These are phyloP conservation scores for Hypoxylon rubiginosum DNA, from an alignment of 2,329 filamentous ascomycete genomes.

Conservation along the genomic window DNA sequence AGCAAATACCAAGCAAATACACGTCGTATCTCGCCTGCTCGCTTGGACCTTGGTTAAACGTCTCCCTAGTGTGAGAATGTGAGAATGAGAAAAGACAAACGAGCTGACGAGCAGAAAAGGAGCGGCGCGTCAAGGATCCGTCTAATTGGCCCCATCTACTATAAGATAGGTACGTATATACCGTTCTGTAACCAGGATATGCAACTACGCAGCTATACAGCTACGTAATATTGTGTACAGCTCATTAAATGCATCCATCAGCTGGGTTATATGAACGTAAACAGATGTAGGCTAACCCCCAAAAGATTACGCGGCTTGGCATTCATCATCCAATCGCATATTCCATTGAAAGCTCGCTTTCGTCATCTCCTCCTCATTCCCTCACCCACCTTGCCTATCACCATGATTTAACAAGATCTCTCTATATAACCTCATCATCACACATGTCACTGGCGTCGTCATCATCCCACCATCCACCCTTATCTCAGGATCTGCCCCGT, in stretches of 20 bases:
- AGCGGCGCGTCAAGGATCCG: not conserved
- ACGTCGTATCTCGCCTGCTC: not conserved
- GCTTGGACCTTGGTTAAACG: not conserved
- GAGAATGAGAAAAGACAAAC: too few relatives aligned
- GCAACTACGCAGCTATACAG: not conserved
- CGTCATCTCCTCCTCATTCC: not conserved
- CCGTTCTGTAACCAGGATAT: too few relatives aligned
- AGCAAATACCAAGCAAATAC: not conserved
- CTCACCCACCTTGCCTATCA: slow-evolving; percentile 3
- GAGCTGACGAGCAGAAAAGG: not conserved
- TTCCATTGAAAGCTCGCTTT: not conserved
- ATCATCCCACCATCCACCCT: slow-evolving; percentile 1
- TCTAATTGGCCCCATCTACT: not conserved
- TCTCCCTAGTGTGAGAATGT: not conserved
- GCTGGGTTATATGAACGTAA: too few relatives aligned
- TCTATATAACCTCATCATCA: not conserved
- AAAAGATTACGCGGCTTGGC: slow-evolving; percentile 33
- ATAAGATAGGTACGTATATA: not conserved
- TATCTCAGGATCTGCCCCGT: not conserved
- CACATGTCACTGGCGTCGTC: slow-evolving; percentile 1
- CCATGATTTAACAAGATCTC: not conserved
- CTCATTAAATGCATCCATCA: too few relatives aligned
- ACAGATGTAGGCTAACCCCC: not conserved
- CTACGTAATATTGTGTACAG: not conserved
- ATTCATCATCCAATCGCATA: slow-evolving; percentile 17